Evolutionary conservation across 2,329 filamentous ascomycete species (phyloP), one percentile per base, ranked within the genome.

Genomic region (Exophiala sp.): DNA sequence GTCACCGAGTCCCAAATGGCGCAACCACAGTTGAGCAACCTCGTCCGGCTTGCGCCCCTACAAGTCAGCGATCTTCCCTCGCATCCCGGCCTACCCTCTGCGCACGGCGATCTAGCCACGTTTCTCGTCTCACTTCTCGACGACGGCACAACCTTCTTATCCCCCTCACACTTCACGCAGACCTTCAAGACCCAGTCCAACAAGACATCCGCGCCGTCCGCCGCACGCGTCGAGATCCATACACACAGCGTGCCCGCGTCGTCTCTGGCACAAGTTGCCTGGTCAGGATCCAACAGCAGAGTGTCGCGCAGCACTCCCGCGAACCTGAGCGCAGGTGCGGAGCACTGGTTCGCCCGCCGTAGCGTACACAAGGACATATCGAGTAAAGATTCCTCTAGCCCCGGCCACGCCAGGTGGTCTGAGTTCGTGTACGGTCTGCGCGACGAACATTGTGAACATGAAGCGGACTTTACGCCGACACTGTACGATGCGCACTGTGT

Each of bases 321-420:
- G 12, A 45, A 51, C 24, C 4, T 29, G 24, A 3, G 24, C 29
- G 41, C 57, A 5, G 56, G 55, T 12, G 57, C 61, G 12, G 71
- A 74, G 42, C 67, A 69, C 61, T 75, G 72, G 72, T 66, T 69
- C 24, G 72, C 69, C 46, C 69, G 72, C n/a, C 66, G 65, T 40
- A 74, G 70, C 36, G 58, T 70, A 20, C 72, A 74, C 52, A 53
- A 62, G 34, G 56, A 58, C 39, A 39, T 58, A 3, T 58, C 59
- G 6, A 54, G 50, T 46, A 62, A 60, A 43, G 42, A 39, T 38
- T 21, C 36, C 16, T 57, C 70, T 21, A 54, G 58, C 2, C 50
- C 64, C 0, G 72, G 72, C 2, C 69, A 68, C 6, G 72, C 71
- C 4, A 66, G 65, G 5, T 73, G 68, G 63, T 48, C 60, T 2